phyloP scores from a whole-genome alignment of 1,139 yeast genomes.

The Blastobotrys raffinosifermentans region DNA sequence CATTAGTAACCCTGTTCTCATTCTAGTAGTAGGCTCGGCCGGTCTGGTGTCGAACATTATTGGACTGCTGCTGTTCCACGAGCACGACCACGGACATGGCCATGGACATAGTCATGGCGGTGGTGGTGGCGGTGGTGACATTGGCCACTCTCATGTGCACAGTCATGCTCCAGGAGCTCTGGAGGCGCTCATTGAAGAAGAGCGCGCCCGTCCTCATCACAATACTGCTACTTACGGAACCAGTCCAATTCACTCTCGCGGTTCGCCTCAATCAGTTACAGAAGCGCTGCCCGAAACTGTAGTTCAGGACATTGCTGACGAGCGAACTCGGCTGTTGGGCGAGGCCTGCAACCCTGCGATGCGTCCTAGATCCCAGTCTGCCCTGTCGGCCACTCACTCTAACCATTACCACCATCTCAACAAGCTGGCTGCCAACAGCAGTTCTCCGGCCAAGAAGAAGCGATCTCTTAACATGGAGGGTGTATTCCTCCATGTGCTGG shows the following conservation, averaged over 20 bases:
- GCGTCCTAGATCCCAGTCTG: constrained; percentile 11
- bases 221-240: constrained; percentile 1
- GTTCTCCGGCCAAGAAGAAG: constrained; percentile 30
- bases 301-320: constrained; percentile 20
- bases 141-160: constrained; percentile 8
- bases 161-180: constrained; percentile 7
- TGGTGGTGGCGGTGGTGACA: constrained; percentile 7
- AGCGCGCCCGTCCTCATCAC: not conserved
- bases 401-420: constrained; percentile 38
- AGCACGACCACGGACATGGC: constrained; percentile 67
- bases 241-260: not conserved
- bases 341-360: not conserved
- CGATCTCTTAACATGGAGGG: constrained; percentile 94
- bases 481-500: constrained; percentile 88
- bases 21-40: constrained; percentile 72
- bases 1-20: constrained; percentile 72
- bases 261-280: not conserved
- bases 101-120: constrained; percentile 32
- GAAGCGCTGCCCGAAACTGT: constrained; percentile 29
- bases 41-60: constrained; percentile 78
- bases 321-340: constrained; percentile 34
- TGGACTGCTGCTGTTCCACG: constrained; percentile 86
- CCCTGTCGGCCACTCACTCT: constrained; percentile 23
- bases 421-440: constrained; percentile 17
- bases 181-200: constrained; percentile 6